Base-by-base conservation (phyloP, 495 filamentous ascomycete genomes). In the Melanomma pulvis-pyrius region DNA sequence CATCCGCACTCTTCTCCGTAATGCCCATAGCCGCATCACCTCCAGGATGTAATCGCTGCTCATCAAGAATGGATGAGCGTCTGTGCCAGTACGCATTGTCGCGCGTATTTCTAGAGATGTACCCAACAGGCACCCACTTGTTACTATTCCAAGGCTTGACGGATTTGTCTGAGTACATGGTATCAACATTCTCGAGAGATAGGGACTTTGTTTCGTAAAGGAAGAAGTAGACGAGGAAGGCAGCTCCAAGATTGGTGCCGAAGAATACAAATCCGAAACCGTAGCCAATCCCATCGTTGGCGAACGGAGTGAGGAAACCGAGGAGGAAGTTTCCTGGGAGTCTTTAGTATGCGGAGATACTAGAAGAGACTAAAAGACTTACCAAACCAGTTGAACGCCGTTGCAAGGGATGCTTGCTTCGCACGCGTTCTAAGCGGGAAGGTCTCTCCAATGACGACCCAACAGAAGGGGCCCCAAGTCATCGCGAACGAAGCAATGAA, bases 321-420 rank as follows among this genome's bases (percentile, higher is more conserved):
- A 56, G 61, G 44, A 63, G 41, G 53, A 47, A 73, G 80, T 93
- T 91, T 87, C 88, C 91, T 50, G 21, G 12, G n/a, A n/a, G n/a
- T n/a, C n/a, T n/a, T n/a, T n/a, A n/a, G n/a, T n/a, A n/a, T n/a
- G n/a, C n/a, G n/a, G n/a, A n/a, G n/a, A n/a, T n/a, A n/a, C n/a
- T n/a, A n/a, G n/a, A n/a, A n/a, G n/a, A n/a, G n/a, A n/a, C n/a
- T n/a, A n/a, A n/a, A n/a, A n/a, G n/a, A n/a, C n/a, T n/a, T n/a
- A n/a, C n/a, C n/a, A n/a, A 93, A 85, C 91, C 91, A 94, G 82
- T 94, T 94, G 73, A 87, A 90, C 61, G 90, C 87, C 51, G 91
- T 93, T 24, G 89, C 90, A 51, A 94, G 82, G 58, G 82, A 89
- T 56, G 93, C 90, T 75, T 90, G 90, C 53, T 88, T 87, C 21